Evolutionary conservation across 441 rosid species (phyloP), one percentile per base, ranked within the genome.

Genomic region (Pelargonium citronellum): DNA sequence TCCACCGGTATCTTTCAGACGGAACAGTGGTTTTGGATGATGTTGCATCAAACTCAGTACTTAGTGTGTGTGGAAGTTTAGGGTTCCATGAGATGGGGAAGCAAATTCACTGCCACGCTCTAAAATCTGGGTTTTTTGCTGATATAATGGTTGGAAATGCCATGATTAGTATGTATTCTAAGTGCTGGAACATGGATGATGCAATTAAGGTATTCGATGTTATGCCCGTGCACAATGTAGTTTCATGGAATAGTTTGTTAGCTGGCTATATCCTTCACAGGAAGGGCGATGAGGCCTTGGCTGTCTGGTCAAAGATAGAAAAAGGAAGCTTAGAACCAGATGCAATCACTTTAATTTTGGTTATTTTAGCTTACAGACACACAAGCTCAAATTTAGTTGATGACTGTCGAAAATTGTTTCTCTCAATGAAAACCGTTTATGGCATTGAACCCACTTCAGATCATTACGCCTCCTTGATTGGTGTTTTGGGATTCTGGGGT

Each of bases 401-500:
- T 69, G 76, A 79, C 22, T 91, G 96, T 67, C 87, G 79, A n/a
- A 72, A 69, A 60, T 71, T 89, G 69, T 87, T 91, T 73, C 68
- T 69, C 69, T 88, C 92, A 63, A 77, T 88, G 93, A 78, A 74
- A 80, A 75, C 63, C 60, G 46, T 19, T 15, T 80, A 83, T 68
- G 79, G 63, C 41, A 66, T 85, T 58, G 87, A 83, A 69, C 96
- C 96, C 65, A 83, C 82, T 22, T 75, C 84, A 62, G 92, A 91
- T 74, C 97, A 89, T 69, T 89, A 87, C 75, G 80, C 86, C n/a
- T 78, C 95, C 1, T 83, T 83, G 20, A 73, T 87, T n/a, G 22
- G 89, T n/a, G 97, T 88, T 58, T 66, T 89, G 43, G 96, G 97
- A 66, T 78, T 79, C 57, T 91, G 96, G 95, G 96, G 93, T 34